These are phyloP conservation scores for Metarhizium brunneum DNA, from an alignment of 2,329 filamentous ascomycete species.

Conservation along the genomic window DNA sequence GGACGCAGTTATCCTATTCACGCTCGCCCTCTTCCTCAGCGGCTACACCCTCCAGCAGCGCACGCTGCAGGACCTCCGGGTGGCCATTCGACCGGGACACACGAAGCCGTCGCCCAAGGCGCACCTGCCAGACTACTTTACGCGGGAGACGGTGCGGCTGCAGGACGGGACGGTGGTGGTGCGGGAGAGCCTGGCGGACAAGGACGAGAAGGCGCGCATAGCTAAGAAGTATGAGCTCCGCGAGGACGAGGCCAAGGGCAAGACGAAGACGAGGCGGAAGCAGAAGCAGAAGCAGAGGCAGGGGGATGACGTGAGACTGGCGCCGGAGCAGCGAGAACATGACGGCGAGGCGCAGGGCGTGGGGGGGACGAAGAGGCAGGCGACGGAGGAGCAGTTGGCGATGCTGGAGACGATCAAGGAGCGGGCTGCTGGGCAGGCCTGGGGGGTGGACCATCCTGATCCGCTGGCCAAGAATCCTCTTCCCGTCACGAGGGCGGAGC, in stretches of 20 bases:
- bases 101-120: constrained; percentile 37
- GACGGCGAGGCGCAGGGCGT: constrained; percentile 6
- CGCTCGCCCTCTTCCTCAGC: constrained; percentile 73
- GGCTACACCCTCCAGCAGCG: constrained; percentile 84
- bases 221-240: constrained; percentile 14
- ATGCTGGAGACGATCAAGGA: constrained; percentile 23
- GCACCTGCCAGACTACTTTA: constrained; percentile 42
- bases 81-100: constrained; percentile 50
- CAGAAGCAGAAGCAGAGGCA: constrained; percentile 2
- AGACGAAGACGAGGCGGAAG: not conserved
- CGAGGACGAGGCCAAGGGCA: constrained; percentile 13
- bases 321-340: not conserved
- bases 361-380: constrained; percentile 9
- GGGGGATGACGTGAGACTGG: constrained; percentile 10
- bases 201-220: constrained; percentile 15
- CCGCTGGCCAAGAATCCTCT: constrained; percentile 30
- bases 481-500: constrained; percentile 41
- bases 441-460: constrained; percentile 25
- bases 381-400: constrained; percentile 17
- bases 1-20: constrained; percentile 61
- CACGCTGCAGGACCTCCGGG: constrained; percentile 68
- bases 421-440: constrained; percentile 23
- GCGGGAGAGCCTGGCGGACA: constrained; percentile 25
- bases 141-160: constrained; percentile 33
- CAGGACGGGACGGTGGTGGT: constrained; percentile 35